Evolutionary conservation across 192 early-diverging fungal genomes (phyloP).

Genomic region (Gonapodya prolifera): DNA sequence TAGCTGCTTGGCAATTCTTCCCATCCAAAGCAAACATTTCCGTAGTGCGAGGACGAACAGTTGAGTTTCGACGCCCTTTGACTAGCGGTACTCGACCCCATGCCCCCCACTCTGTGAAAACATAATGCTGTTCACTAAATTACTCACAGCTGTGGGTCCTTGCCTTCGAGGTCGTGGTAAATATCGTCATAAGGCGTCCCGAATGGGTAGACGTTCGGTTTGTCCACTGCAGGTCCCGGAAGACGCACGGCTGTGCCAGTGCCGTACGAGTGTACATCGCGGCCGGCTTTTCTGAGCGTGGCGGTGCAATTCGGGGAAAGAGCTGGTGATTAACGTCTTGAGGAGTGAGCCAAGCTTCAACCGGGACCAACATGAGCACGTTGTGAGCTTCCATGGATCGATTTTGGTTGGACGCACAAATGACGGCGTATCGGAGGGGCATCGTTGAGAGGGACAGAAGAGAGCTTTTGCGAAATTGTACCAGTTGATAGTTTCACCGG

Average conservation of each 20-base stretch:
- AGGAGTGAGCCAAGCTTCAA: background rate
- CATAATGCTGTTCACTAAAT: background rate
- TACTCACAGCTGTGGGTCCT: slow-evolving; percentile 51
- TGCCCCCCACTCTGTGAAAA: no score
- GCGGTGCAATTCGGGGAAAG: background rate
- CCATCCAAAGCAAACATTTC: no score
- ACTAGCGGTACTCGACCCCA: no score
- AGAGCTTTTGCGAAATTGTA: no score
- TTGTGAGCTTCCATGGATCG: slow-evolving; percentile 92
- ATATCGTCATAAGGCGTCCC: slow-evolving; percentile 89
- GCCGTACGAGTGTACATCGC: slow-evolving; percentile 75
- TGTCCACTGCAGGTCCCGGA: slow-evolving; percentile 71
- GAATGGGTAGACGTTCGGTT: slow-evolving; percentile 86
- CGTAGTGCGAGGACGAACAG: no score
- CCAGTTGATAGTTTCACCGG: no score
- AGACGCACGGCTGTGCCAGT: slow-evolving; percentile 82
- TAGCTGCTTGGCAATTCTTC: no score
- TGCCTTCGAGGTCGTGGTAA: slow-evolving; percentile 58
- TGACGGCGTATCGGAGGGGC: slow-evolving; percentile 79
- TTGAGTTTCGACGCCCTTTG: no score
- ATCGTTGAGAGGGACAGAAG: no score
- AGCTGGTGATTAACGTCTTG: background rate
- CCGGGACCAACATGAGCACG: slow-evolving; percentile 42
- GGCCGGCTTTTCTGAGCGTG: slow-evolving; percentile 22
- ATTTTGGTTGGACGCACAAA: slow-evolving; percentile 96